A percentile compares a stretch with the other conserved stretches of the same genome.
Conservation (phyloP, 2,329 filamentous ascomycete genomes). For the Stachybotrys chartarum region DNA sequence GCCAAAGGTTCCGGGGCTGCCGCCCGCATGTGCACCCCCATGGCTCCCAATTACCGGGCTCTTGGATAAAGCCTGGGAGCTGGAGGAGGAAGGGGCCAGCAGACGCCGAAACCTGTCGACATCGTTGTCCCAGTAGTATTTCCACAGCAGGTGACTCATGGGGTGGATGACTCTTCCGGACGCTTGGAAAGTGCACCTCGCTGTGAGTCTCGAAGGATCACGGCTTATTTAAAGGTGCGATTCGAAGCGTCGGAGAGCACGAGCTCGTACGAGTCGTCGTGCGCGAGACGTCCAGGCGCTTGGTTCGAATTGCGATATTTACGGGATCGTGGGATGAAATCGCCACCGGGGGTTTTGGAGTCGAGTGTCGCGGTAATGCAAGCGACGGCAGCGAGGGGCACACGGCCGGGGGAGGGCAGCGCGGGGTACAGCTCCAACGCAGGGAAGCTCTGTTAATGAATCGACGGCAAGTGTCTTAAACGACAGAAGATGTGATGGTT, state of each 20-base stretch:
- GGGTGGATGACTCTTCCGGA: constrained; percentile 34
- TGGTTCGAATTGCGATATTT: not conserved
- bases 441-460: no score
- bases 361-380: not conserved
- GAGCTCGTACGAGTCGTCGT: not conserved
- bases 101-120: constrained; percentile 89
- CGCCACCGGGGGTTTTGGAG: not conserved
- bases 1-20: constrained; percentile 32
- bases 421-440: not conserved
- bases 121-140: constrained; percentile 95
- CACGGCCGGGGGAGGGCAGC: not conserved
- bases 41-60: constrained; percentile 38
- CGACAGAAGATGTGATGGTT: no score
- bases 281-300: not conserved
- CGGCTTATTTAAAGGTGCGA: constrained; percentile 85
- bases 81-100: constrained; percentile 64
- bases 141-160: constrained; percentile 98
- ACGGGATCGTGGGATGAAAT: not conserved
- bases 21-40: constrained; percentile 19
- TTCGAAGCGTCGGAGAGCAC: constrained; percentile 26
- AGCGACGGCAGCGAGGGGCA: not conserved
- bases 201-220: constrained; percentile 77
- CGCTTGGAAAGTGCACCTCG: constrained; percentile 69
- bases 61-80: constrained; percentile 46
- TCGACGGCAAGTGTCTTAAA: no score